Evolutionary conservation across 176 grass and related monocot species (phyloP), one percentile per base, ranked within the genome.

Genomic region (Chloris gayana): DNA sequence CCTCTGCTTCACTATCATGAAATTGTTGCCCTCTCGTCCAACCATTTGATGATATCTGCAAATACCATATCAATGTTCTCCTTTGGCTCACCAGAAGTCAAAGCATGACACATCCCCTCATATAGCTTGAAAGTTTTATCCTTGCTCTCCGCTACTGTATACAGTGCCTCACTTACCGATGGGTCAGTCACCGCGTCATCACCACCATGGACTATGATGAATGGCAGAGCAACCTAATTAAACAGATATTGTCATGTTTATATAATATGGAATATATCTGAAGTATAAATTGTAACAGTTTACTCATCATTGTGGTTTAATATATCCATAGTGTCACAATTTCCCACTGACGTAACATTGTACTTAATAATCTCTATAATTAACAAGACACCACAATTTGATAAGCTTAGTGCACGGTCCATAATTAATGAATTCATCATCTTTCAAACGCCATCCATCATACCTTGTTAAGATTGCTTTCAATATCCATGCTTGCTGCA

Each of bases 391-490:
- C 7, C 19, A 11, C 53, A 57, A 57, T 24, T 57, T 24, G 22
- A 57, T 57, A 57, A 25, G 54, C 22, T 25, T 27, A 60, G 10
- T 27, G 7, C 53, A 9, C 1, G 21, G 22, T 57, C 21, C n/a
- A 57, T 7, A 57, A 57, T 56, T n/a, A n/a, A 56, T 5, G n/a
- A 9, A 1, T 56, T 56, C 21, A n/a, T 56, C 1, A n/a, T 56
- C 19, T 57, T 57, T 57, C 53, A 53, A 53, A 24, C 7, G 4
- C 1, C 21, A 51, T 51, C 4, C 17, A 18, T 21, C 19, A 0
- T 88, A 97, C 93, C 88, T 97, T 86, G 47, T 88, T 38, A 61
- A 97, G 88, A 15, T 76, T 97, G 22, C 67, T 86, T 73, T 93
- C 90, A 53, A 93, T 89, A 47, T 97, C 88, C 76, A 88, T 70